Evolutionary conservation across 2,329 filamentous ascomycete genomes (phyloP).

Genomic region (Penicillium sp.): DNA sequence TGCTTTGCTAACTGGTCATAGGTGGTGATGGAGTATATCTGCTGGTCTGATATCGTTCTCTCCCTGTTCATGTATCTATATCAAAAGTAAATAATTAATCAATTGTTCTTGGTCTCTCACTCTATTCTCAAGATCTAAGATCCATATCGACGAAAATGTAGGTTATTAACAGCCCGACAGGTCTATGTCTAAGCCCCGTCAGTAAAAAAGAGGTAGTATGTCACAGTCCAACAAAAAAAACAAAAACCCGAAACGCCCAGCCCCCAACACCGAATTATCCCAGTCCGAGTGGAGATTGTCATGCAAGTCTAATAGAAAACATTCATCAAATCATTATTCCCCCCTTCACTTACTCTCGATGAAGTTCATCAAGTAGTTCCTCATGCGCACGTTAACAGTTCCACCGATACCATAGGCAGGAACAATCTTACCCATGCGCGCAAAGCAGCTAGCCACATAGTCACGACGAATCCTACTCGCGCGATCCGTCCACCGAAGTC

Average conservation of each 20-base stretch:
- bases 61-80: background rate
- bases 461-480: constrained; percentile 68
- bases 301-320: constrained; percentile 2
- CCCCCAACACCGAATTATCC: background rate
- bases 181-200: background rate
- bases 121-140: background rate
- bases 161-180: background rate
- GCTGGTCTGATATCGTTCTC: background rate
- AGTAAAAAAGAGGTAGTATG: background rate
- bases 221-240: background rate
- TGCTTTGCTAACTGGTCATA: constrained; percentile 1
- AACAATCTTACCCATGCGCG: constrained; percentile 80
- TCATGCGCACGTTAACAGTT: constrained; percentile 76
- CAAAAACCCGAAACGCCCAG: background rate
- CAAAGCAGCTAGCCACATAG: constrained; percentile 72
- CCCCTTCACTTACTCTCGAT: constrained; percentile 47
- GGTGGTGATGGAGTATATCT: constrained; percentile 12
- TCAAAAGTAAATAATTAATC: background rate
- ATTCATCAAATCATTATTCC: background rate
- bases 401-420: constrained; percentile 88
- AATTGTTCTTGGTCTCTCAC: background rate
- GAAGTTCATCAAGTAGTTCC: constrained; percentile 65
- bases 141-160: background rate
- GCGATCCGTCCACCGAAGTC: constrained; percentile 59
- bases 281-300: constrained; percentile 8